A percentile compares a stretch with the other conserved stretches of the same genome.
phyloP scores from a whole-genome alignment of 192 early-diverging fungal species.

The Coemansia sp. region DNA sequence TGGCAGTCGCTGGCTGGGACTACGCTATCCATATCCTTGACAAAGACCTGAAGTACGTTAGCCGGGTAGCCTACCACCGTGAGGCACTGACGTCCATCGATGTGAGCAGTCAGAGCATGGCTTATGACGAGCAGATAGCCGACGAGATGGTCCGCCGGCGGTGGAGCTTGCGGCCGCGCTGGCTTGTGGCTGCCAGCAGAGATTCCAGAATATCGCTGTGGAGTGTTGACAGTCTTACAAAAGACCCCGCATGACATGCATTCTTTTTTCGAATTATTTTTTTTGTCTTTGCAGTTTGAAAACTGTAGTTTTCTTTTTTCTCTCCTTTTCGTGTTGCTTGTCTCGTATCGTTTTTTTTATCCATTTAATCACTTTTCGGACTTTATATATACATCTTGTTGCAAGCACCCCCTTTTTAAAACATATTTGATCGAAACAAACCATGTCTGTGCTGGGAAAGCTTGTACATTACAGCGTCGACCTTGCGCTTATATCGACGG shows the following conservation, averaged over 20 bases:
- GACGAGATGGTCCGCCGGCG: constrained; percentile 34
- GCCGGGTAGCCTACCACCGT: constrained; percentile 28
- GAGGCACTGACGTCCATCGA: constrained; percentile 39
- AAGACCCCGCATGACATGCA: background rate
- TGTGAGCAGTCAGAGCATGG: constrained; percentile 28
- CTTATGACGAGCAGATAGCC: constrained; percentile 7
- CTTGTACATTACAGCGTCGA: constrained; percentile 30
- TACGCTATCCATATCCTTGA: constrained; percentile 31
- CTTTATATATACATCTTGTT: too few relatives aligned
- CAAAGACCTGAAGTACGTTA: constrained; percentile 8
- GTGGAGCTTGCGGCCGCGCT: constrained; percentile 40
- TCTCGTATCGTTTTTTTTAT: too few relatives aligned
- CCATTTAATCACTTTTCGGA: background rate
- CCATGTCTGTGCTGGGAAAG: constrained; percentile 27
- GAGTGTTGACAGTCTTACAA: constrained; percentile 9
- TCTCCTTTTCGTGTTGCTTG: background rate
- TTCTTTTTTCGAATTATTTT: background rate
- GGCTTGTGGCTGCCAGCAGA: constrained; percentile 46
- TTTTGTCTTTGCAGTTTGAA: background rate
- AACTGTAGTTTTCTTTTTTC: background rate
- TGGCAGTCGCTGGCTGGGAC: constrained; percentile 49
- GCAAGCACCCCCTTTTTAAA: too few relatives aligned
- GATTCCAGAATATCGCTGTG: constrained; percentile 48
- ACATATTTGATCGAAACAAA: too few relatives aligned
- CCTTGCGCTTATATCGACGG: constrained; percentile 36